Conservation (phyloP, 2,329 filamentous ascomycete genomes). For the Colletotrichum falcatum region DNA sequence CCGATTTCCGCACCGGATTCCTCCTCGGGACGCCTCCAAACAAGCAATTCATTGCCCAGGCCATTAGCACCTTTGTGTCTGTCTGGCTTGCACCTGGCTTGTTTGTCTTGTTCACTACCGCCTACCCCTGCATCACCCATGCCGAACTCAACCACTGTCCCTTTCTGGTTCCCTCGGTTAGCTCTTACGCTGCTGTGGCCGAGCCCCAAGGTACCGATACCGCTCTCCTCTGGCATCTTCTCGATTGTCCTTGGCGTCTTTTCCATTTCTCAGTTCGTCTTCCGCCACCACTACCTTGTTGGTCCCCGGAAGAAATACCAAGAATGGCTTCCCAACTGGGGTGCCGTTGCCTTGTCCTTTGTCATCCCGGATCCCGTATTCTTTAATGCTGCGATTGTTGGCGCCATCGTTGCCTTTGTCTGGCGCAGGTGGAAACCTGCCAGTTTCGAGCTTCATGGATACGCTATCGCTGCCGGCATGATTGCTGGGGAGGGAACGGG, state of each 20-base stretch:
- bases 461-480: slow-evolving; percentile 69
- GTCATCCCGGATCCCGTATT: slow-evolving; percentile 68
- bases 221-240: slow-evolving; percentile 67
- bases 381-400: slow-evolving; percentile 69
- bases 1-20: slow-evolving; percentile 72
- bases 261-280: slow-evolving; percentile 62
- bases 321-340: slow-evolving; percentile 71
- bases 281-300: slow-evolving; percentile 66
- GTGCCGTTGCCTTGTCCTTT: slow-evolving; percentile 69
- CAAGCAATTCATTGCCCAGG: slow-evolving; percentile 71
- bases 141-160: slow-evolving; percentile 59
- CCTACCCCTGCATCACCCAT: slow-evolving; percentile 72
- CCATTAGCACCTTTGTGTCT: slow-evolving; percentile 66
- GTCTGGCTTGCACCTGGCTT: slow-evolving; percentile 71
- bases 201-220: slow-evolving; percentile 67
- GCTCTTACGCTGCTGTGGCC: slow-evolving; percentile 71
- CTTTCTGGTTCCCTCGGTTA: slow-evolving; percentile 69
- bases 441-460: slow-evolving; percentile 69
- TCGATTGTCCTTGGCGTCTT: slow-evolving; percentile 66
- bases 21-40: slow-evolving; percentile 68
- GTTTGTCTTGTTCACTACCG: slow-evolving; percentile 70
- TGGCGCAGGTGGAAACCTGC: slow-evolving; percentile 67
- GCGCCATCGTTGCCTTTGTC: slow-evolving; percentile 61
- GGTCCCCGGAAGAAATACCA: slow-evolving; percentile 66
- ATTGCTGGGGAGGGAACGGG: slow-evolving; percentile 74